Conservation (phyloP, 2,329 filamentous ascomycete species). For the Aspergillus piperis region DNA sequence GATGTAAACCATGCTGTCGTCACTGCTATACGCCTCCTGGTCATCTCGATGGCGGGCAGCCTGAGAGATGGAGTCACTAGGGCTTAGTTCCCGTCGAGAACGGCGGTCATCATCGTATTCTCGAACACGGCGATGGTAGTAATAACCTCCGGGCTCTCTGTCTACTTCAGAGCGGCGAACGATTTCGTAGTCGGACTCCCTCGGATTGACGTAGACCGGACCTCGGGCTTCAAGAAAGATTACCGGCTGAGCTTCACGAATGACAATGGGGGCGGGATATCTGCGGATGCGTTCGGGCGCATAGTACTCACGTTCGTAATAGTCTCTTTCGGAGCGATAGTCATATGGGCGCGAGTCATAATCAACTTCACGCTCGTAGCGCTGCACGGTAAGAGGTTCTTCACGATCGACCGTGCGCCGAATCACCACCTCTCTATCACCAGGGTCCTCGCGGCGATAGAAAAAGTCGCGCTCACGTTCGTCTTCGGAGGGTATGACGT, state of each 20-base stretch:
- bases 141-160: slow-evolving; percentile 60
- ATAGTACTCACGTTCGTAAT: slow-evolving; percentile 47
- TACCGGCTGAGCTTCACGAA: slow-evolving; percentile 56
- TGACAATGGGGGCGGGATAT: slow-evolving; percentile 53
- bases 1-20: slow-evolving; percentile 64
- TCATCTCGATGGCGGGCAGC: slow-evolving; percentile 42
- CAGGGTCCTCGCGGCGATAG: slow-evolving; percentile 35
- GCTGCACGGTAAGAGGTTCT: slow-evolving; percentile 42
- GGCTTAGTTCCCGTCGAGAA: slow-evolving; percentile 50
- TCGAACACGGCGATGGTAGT: slow-evolving; percentile 59
- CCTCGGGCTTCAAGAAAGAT: slow-evolving; percentile 57
- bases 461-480: slow-evolving; percentile 32
- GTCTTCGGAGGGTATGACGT: slow-evolving; percentile 50
- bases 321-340: slow-evolving; percentile 47
- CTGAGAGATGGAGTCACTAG: slow-evolving; percentile 56
- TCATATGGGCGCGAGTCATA: slow-evolving; percentile 50
- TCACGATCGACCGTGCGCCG: slow-evolving; percentile 50
- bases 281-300: slow-evolving; percentile 49
- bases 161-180: slow-evolving; percentile 59
- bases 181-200: slow-evolving; percentile 61
- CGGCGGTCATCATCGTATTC: slow-evolving; percentile 56
- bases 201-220: slow-evolving; percentile 50
- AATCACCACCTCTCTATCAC: slow-evolving; percentile 48
- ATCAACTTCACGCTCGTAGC: slow-evolving; percentile 51
- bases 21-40: slow-evolving; percentile 54